Conservation (phyloP, 257 asterid genomes). For the Pogostemon cablin region DNA sequence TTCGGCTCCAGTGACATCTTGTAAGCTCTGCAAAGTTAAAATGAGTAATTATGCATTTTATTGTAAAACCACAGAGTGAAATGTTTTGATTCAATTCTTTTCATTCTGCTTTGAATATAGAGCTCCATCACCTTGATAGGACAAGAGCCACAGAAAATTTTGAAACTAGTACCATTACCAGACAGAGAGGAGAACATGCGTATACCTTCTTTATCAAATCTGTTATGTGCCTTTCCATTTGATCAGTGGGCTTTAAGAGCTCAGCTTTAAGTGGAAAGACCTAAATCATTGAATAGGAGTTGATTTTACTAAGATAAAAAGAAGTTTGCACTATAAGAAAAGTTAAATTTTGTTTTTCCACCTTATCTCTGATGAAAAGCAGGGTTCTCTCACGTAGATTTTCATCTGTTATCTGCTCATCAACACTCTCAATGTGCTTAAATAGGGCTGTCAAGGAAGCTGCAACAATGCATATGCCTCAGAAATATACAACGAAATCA, state of each 20-base stretch:
- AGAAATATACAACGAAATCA: neutral
- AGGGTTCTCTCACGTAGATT: slow-evolving; percentile 91
- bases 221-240: slow-evolving; percentile 95
- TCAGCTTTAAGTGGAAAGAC: slow-evolving; percentile 89
- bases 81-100: slow-evolving; percentile 15
- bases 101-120: slow-evolving; percentile 9
- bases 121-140: slow-evolving; percentile 24
- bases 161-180: slow-evolving; percentile 8
- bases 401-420: slow-evolving; percentile 87
- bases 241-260: slow-evolving; percentile 78
- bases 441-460: slow-evolving; percentile 91
- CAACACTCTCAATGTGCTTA: slow-evolving; percentile 91
- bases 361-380: slow-evolving; percentile 83
- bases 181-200: slow-evolving; percentile 20
- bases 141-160: slow-evolving; percentile 6
- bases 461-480: slow-evolving; percentile 43
- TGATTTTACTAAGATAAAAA: slow-evolving; percentile 22
- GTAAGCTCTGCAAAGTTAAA: slow-evolving; percentile 71
- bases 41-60: slow-evolving; percentile 30
- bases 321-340: slow-evolving; percentile 15
- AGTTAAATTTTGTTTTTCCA: slow-evolving; percentile 35
- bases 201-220: slow-evolving; percentile 79
- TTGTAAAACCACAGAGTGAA: slow-evolving; percentile 18
- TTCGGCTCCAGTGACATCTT: slow-evolving; percentile 97
- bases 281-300: slow-evolving; percentile 38